These are phyloP conservation scores for Melanopsichium pennsylvanicum DNA, from an alignment of 1,284 basidiomycete genomes.

Conservation along the genomic window DNA sequence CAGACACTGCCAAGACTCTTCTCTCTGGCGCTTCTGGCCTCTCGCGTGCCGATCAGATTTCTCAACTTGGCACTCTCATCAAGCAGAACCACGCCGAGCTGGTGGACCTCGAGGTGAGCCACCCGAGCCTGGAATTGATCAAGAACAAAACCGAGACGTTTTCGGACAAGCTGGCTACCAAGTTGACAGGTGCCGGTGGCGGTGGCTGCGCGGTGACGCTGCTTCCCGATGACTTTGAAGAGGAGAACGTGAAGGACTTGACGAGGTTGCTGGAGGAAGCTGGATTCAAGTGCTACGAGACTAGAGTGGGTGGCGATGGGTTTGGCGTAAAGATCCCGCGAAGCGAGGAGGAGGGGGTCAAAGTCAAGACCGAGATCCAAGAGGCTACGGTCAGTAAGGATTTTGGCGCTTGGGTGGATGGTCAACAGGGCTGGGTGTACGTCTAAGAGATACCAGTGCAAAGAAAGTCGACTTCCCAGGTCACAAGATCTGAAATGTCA, in stretches of 20 bases:
- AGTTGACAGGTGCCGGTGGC: conserved; percentile 97
- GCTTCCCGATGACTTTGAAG: conserved; percentile 78
- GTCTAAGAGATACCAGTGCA: no score
- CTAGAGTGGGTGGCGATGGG: conserved; percentile 90
- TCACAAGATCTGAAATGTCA: no score
- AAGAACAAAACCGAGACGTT: conserved; percentile 77
- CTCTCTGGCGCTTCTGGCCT: conserved; percentile 32
- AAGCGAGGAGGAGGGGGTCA: conserved; percentile 15
- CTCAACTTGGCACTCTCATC: conserved; percentile 69
- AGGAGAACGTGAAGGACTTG: conserved; percentile 38
- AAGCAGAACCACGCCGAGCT: conserved; percentile 88
- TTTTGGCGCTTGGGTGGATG: conserved; percentile 25
- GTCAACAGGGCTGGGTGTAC: conserved; percentile 21
- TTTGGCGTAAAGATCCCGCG: conserved; percentile 77
- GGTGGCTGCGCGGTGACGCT: conserved; percentile 97
- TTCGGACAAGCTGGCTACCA: conserved; percentile 76
- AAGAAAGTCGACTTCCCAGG: no score
- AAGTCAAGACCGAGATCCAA: conserved; percentile 23
- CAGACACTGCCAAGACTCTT: conserved; percentile 49
- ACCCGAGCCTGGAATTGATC: conserved; percentile 85
- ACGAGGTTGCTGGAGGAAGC: conserved; percentile 63
- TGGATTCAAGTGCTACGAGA: conserved; percentile 85
- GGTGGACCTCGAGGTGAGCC: conserved; percentile 88
- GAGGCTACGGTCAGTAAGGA: conserved; percentile 16
- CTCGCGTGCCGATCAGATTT: conserved; percentile 25